Evolutionary conservation across 768 basidiomycete species (phyloP).

Genomic region (Tricholoma flavovirens): DNA sequence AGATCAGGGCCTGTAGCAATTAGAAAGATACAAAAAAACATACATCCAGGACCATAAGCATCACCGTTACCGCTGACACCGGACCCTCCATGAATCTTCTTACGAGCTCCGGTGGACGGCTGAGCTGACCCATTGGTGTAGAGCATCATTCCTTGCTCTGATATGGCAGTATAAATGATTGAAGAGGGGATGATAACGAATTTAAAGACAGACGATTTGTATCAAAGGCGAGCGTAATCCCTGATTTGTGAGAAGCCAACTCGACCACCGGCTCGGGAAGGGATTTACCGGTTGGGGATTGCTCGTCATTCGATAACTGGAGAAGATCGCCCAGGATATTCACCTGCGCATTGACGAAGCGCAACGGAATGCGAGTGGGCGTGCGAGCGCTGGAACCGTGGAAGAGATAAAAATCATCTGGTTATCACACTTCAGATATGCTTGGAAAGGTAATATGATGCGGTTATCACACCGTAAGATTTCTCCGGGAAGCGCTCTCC

Average conservation of each 20-base stretch:
- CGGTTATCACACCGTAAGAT: slow-evolving; percentile 50
- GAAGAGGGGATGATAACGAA: background rate
- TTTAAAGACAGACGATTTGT: slow-evolving; percentile 57
- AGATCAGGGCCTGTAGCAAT: background rate
- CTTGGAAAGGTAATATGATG: background rate
- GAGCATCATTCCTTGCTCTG: slow-evolving; percentile 73
- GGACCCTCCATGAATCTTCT: slow-evolving; percentile 74
- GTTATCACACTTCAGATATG: background rate
- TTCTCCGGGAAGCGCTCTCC: slow-evolving; percentile 49
- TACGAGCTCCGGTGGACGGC: slow-evolving; percentile 46
- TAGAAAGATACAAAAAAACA: slow-evolving; percentile 16
- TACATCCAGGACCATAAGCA: slow-evolving; percentile 56
- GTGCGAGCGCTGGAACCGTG: slow-evolving; percentile 23
- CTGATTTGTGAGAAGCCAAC: slow-evolving; percentile 52
- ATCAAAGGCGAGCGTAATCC: slow-evolving; percentile 55
- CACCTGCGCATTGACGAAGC: slow-evolving; percentile 36
- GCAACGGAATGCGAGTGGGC: slow-evolving; percentile 13
- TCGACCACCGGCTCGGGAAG: slow-evolving; percentile 42
- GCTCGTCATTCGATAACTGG: slow-evolving; percentile 26
- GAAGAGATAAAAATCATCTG: slow-evolving; percentile 67
- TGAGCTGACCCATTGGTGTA: slow-evolving; percentile 58
- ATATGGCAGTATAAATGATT: background rate
- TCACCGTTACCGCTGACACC: slow-evolving; percentile 48
- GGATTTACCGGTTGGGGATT: slow-evolving; percentile 1
- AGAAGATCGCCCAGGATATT: slow-evolving; percentile 44